Evolutionary conservation across 2,329 filamentous ascomycete genomes (phyloP).

Genomic region (Beauveria asiatica): DNA sequence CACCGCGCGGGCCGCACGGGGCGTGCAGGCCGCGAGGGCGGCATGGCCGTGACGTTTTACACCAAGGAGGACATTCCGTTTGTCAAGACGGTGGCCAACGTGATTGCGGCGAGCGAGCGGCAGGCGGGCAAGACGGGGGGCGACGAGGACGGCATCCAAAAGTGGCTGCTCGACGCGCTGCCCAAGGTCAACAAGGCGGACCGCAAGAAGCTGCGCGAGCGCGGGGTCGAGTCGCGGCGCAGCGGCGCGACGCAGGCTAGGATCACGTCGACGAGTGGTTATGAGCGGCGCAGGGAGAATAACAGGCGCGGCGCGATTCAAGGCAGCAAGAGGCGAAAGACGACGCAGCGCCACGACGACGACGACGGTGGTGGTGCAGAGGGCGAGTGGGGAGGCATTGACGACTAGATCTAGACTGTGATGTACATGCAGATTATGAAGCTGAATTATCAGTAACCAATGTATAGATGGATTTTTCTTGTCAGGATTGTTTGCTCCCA

Average conservation of each 20-base stretch:
- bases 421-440: neutral
- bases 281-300: slow-evolving; percentile 60
- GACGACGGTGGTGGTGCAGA: slow-evolving; percentile 17
- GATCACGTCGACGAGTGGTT: slow-evolving; percentile 79
- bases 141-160: slow-evolving; percentile 52
- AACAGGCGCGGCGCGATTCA: slow-evolving; percentile 56
- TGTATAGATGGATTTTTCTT: neutral
- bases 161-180: slow-evolving; percentile 82
- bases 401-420: slow-evolving; percentile 22
- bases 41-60: slow-evolving; percentile 87
- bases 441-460: too few species aligned
- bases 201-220: slow-evolving; percentile 70
- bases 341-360: slow-evolving; percentile 20
- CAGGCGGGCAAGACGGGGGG: slow-evolving; percentile 45
- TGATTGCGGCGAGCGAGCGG: slow-evolving; percentile 77
- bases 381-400: slow-evolving; percentile 42
- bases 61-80: slow-evolving; percentile 89
- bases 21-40: slow-evolving; percentile 76
- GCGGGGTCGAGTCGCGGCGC: slow-evolving; percentile 67
- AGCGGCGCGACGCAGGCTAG: slow-evolving; percentile 37
- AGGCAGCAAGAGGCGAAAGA: slow-evolving; percentile 49
- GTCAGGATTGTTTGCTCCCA: neutral
- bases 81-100: slow-evolving; percentile 86
- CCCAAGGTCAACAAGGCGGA: slow-evolving; percentile 78
- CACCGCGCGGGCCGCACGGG: slow-evolving; percentile 90